Percentiles rank a stretch among this genome's conserved stretches.
phyloP scores from a whole-genome alignment of 345 rosid genomes.

The Eucalyptus cladocalyx region DNA sequence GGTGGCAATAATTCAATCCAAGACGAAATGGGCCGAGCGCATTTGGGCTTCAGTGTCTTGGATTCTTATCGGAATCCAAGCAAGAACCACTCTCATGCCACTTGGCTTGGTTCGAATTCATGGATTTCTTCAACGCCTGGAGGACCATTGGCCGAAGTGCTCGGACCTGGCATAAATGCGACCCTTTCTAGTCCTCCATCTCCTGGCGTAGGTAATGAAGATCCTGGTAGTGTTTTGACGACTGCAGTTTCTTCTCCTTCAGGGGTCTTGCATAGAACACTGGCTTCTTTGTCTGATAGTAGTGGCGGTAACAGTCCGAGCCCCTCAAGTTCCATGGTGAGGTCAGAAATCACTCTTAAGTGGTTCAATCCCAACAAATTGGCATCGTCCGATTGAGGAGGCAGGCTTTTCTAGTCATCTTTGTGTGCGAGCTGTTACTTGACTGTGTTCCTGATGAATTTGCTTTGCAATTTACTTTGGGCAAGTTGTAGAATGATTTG shows the following conservation, averaged over 20 bases:
- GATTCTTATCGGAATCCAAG: slow-evolving; percentile 11
- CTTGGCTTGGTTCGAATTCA: slow-evolving; percentile 30
- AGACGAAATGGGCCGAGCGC: slow-evolving; percentile 22
- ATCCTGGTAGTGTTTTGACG: slow-evolving; percentile 5
- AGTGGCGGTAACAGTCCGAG: slow-evolving; percentile 41
- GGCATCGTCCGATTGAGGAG: neutral
- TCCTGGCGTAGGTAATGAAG: slow-evolving; percentile 1
- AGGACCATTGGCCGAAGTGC: slow-evolving; percentile 72
- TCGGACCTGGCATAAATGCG: slow-evolving; percentile 16
- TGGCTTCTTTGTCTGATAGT: slow-evolving; percentile 52
- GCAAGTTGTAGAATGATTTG: neutral
- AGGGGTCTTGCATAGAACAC: slow-evolving; percentile 33
- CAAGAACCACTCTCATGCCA: slow-evolving; percentile 2
- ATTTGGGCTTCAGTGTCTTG: slow-evolving; percentile 18
- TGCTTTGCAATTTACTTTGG: neutral
- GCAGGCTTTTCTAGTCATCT: neutral
- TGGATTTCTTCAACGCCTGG: slow-evolving; percentile 22
- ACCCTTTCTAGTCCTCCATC: slow-evolving; percentile 4
- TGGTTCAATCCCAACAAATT: slow-evolving; percentile 18
- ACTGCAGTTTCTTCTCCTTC: slow-evolving; percentile 46
- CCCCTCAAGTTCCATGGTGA: slow-evolving; percentile 9
- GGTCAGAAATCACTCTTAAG: slow-evolving; percentile 16
- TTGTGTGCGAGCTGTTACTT: neutral
- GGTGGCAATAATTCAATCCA: slow-evolving; percentile 21
- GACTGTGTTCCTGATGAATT: neutral